phyloP scores from a whole-genome alignment of 306 rosid genomes.

The Cucumis hystrix region DNA sequence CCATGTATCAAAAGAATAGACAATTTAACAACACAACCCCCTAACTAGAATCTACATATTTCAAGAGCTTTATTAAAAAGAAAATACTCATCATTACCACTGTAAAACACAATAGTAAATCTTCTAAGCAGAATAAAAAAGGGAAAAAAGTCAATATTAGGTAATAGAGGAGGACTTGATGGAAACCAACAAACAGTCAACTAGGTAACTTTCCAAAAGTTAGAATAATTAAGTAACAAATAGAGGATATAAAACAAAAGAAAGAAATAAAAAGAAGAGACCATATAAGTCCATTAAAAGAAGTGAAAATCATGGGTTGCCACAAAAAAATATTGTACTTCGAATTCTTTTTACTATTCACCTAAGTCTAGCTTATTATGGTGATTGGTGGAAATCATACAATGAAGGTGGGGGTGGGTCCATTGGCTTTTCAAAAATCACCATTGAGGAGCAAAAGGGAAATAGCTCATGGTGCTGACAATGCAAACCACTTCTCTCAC shows the following conservation, averaged over 20 bases:
- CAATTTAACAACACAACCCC: not conserved
- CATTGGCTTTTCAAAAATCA: conserved; percentile 6
- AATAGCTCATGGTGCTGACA: not conserved
- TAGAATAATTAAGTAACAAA: not conserved
- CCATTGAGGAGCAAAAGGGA: not conserved
- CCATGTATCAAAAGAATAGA: conserved; percentile 5
- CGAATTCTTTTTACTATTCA: conserved; percentile 2
- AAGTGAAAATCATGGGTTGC: conserved; percentile 1
- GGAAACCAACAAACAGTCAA: conserved; percentile 1
- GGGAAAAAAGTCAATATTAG: not conserved
- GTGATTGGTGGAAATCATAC: conserved; percentile 1
- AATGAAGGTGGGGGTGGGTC: not conserved
- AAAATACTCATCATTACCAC: not conserved
- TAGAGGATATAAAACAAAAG: not conserved
- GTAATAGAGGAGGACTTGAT: not conserved
- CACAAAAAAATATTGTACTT: not conserved
- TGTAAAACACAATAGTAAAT: not conserved
- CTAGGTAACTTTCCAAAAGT: not conserved
- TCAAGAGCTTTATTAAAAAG: not conserved
- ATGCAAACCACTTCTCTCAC: conserved; percentile 6
- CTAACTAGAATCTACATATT: not conserved
- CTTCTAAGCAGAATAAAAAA: not conserved
- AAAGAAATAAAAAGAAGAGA: not conserved
- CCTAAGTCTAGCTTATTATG: not conserved
- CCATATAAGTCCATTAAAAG: conserved; percentile 1